These are phyloP conservation scores for Xylaria sp. DNA, from an alignment of 2,329 filamentous ascomycete species.

Conservation along the genomic window DNA sequence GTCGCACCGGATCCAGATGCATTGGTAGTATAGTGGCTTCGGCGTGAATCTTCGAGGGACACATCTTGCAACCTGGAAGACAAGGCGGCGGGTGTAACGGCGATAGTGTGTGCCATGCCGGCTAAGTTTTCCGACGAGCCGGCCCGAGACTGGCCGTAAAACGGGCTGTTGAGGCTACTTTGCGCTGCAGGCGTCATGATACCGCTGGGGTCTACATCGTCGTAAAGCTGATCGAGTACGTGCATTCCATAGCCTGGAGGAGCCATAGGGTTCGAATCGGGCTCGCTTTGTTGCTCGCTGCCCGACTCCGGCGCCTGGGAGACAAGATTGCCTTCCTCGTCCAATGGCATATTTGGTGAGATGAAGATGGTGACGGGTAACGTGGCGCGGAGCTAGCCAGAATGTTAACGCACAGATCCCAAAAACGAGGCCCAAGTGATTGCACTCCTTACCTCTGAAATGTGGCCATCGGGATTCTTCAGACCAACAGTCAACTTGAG, in stretches of 20 bases:
- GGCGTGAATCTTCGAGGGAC: constrained; percentile 51
- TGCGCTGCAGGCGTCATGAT: constrained; percentile 67
- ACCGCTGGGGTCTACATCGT: constrained; percentile 79
- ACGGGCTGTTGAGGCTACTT: constrained; percentile 81
- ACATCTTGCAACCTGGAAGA: constrained; percentile 73
- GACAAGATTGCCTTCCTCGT: constrained; percentile 81
- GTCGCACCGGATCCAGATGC: constrained; percentile 47
- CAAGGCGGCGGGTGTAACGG: constrained; percentile 55
- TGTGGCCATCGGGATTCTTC: constrained; percentile 91
- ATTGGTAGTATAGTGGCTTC: constrained; percentile 50
- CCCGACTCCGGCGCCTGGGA: constrained; percentile 57
- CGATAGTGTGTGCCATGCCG: constrained; percentile 53
- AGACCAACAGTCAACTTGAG: constrained; percentile 88
- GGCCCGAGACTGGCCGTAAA: constrained; percentile 70
- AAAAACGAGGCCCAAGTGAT: constrained; percentile 5
- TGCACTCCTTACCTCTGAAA: constrained; percentile 71
- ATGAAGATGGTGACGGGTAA: constrained; percentile 93
- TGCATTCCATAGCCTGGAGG: constrained; percentile 95
- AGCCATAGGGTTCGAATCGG: constrained; percentile 66
- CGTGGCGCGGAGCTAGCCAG: constrained; percentile 73
- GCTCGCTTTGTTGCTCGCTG: constrained; percentile 43
- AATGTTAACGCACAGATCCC: constrained; percentile 20
- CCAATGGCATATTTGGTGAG: constrained; percentile 87
- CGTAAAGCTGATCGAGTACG: constrained; percentile 86
- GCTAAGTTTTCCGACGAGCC: constrained; percentile 82